Evolutionary conservation across 169 alveolate genomes (phyloP), one percentile per base, ranked within the genome.

Genomic region (Eimeria mitis): DNA sequence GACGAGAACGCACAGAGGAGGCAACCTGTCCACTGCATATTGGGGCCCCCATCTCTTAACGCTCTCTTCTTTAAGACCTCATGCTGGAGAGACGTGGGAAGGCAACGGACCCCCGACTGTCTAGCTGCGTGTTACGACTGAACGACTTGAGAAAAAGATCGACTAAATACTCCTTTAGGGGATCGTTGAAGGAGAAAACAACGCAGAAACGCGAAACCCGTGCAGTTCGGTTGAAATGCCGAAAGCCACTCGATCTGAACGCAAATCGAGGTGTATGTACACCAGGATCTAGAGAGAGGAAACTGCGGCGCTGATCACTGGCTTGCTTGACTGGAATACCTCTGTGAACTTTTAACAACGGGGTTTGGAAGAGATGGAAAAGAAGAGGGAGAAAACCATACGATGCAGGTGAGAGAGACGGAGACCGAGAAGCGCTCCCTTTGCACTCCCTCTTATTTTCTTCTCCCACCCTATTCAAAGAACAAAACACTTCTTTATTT

Each of bases 21-120:
- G 59, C 85, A 75, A 40, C 73, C 76, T 34, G 76, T 84, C 91
- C 91, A 54, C 59, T 70, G 65, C 76, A 59, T n/a, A 37, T 59
- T 78, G 78, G 91, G 65, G 65, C 73, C 76, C 76, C 78, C 91
- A 84, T 84, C 76, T 84, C 91, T 54, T 59, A n/a, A 54, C 19
- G 59, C 21, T 21, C 37, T 59, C 16, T 68, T n/a, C 47, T 2
- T 25, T 34, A 84, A 52, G 91, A 54, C 54, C 56, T 84, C 91
- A 84, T 59, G 78, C 91, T 84, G 76, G 85, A 42, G 61, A 47
- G 37, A 73, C 8, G 28, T 21, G 70, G 78, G 4, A 42, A 16
- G 85, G 5, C 40, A 40, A 23, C 7, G 19, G 19, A 42, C 9
- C 61, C 56, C 85, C 83, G 47, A 73, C 83, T 75, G 85, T 75